These are phyloP conservation scores for Inosperma sp. DNA, from an alignment of 768 basidiomycete genomes.

Conservation along the genomic window DNA sequence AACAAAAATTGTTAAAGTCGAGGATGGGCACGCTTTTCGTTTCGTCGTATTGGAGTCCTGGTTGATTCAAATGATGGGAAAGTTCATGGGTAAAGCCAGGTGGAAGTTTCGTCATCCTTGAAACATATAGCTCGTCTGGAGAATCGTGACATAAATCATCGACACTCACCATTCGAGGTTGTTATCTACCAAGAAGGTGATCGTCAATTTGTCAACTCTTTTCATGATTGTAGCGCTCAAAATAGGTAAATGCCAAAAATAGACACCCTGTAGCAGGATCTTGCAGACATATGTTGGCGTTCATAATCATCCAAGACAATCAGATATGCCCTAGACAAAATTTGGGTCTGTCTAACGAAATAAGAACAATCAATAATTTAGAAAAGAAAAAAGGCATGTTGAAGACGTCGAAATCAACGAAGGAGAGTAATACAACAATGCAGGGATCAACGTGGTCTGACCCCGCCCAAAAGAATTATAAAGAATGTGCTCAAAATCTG, in stretches of 20 bases:
- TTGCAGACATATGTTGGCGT: too few relatives aligned
- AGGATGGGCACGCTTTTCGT: constrained; percentile 54
- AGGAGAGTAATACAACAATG: too few relatives aligned
- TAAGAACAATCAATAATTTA: too few relatives aligned
- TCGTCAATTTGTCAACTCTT: constrained; percentile 35
- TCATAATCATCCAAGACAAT: too few relatives aligned
- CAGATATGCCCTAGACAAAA: too few relatives aligned
- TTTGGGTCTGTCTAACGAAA: too few relatives aligned
- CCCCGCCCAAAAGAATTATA: too few relatives aligned
- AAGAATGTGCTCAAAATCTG: too few relatives aligned
- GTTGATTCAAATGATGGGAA: constrained; percentile 52
- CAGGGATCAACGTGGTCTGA: too few relatives aligned
- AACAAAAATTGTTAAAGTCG: constrained; percentile 70
- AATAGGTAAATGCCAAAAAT: not conserved
- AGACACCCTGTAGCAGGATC: too few relatives aligned
- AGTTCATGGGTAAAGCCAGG: constrained; percentile 74
- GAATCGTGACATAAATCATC: not conserved
- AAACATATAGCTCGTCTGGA: not conserved
- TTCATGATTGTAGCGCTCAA: constrained; percentile 16
- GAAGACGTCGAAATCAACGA: too few relatives aligned
- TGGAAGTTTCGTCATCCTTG: constrained; percentile 76
- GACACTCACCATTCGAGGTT: constrained; percentile 65
- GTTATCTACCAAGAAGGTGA: constrained; percentile 75
- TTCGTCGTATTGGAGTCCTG: constrained; percentile 41
- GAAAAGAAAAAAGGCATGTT: too few relatives aligned